Percentiles rank a stretch among this genome's conserved stretches.
Evolutionary conservation across 345 rosid genomes (phyloP).

Genomic region (Hibiscus tridactylites): DNA sequence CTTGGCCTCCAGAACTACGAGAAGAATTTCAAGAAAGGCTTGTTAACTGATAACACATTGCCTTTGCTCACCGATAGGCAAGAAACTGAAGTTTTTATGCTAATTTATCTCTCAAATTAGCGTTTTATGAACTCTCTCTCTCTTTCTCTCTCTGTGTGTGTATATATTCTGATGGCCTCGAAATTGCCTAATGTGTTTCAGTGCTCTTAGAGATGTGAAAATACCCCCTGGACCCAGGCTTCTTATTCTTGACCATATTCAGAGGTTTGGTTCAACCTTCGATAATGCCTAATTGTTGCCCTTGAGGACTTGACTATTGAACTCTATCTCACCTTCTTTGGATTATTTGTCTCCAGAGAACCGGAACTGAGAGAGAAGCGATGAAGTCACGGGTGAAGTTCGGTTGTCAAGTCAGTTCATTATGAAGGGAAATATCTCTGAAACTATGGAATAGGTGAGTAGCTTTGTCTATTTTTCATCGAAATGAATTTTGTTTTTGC

Average conservation of each 20-base stretch:
- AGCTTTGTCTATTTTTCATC: no score
- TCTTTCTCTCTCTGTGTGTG: no score
- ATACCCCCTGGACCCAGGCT: conserved; percentile 98
- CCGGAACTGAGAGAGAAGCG: conserved; percentile 50
- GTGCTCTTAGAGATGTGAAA: conserved; percentile 83
- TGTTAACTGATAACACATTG: conserved; percentile 69
- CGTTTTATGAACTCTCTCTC: background rate
- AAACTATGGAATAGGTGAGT: background rate
- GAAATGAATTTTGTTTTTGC: background rate
- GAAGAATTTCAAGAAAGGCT: conserved; percentile 86
- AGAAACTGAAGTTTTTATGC: conserved; percentile 11
- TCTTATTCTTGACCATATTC: conserved; percentile 76
- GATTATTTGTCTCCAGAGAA: conserved; percentile 36
- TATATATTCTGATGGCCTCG: background rate
- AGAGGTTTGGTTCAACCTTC: conserved; percentile 41
- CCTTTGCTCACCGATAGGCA: conserved; percentile 90
- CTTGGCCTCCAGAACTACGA: conserved; percentile 82
- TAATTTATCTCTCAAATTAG: background rate
- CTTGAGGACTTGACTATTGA: background rate
- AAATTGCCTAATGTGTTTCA: conserved; percentile 21
- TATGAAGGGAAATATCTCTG: background rate
- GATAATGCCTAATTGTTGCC: background rate
- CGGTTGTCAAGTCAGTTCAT: background rate
- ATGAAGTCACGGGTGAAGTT: conserved; percentile 29
- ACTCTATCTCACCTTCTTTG: background rate